phyloP scores from a whole-genome alignment of 192 early-diverging fungal genomes.

The Coemansia aciculifera region DNA sequence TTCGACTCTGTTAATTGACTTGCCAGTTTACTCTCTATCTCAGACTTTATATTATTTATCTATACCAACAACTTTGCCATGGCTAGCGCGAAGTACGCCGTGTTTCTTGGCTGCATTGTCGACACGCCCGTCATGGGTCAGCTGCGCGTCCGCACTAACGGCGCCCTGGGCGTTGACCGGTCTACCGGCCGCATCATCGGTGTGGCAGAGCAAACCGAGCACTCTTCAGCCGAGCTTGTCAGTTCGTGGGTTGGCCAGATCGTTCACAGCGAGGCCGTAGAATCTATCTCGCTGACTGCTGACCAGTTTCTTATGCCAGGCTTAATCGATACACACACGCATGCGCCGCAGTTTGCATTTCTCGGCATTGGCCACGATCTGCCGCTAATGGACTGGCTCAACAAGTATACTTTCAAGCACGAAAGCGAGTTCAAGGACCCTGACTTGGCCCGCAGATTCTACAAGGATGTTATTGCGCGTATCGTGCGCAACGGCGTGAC shows the following conservation, averaged over 20 bases:
- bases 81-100: slow-evolving; percentile 22
- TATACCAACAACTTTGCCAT: neutral
- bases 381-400: slow-evolving; percentile 86
- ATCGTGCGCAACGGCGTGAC: slow-evolving; percentile 85
- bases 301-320: slow-evolving; percentile 87
- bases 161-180: slow-evolving; percentile 66
- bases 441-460: slow-evolving; percentile 67
- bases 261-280: slow-evolving; percentile 12
- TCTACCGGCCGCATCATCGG: slow-evolving; percentile 66
- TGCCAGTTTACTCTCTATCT: neutral
- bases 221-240: slow-evolving; percentile 21
- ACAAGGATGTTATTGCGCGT: slow-evolving; percentile 66
- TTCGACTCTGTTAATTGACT: neutral
- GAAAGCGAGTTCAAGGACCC: slow-evolving; percentile 73
- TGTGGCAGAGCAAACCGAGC: slow-evolving; percentile 27
- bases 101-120: slow-evolving; percentile 66
- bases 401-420: slow-evolving; percentile 87
- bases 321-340: slow-evolving; percentile 91
- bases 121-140: slow-evolving; percentile 64
- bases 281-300: slow-evolving; percentile 30
- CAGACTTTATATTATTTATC: neutral
- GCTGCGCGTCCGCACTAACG: slow-evolving; percentile 67
- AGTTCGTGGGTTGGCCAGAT: slow-evolving; percentile 23
- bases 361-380: slow-evolving; percentile 88
- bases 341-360: slow-evolving; percentile 90